Conservation (phyloP, 805 yeast genomes). For the Nakazawaea populi region DNA sequence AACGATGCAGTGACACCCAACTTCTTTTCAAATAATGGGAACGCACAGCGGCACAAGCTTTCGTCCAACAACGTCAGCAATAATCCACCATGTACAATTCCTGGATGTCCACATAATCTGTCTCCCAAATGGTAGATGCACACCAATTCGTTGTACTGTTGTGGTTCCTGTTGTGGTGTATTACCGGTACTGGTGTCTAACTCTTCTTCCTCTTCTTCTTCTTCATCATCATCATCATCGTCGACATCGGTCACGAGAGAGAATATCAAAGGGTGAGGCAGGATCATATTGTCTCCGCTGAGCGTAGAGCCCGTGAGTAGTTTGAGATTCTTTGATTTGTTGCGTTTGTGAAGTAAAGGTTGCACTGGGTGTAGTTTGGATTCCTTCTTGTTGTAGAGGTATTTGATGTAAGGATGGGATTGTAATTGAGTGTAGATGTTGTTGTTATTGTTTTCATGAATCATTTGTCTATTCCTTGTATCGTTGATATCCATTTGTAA, state of each 20-base stretch:
- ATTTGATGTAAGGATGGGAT: slow-evolving; percentile 1
- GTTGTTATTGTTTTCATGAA: too few relatives aligned
- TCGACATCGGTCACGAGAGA: slow-evolving; percentile 2
- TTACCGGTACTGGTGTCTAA: too few relatives aligned
- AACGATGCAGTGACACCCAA: slow-evolving; percentile 48
- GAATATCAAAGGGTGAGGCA: slow-evolving; percentile 9
- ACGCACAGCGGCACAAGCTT: slow-evolving; percentile 44
- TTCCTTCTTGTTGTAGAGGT: neutral
- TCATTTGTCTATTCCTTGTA: too few relatives aligned
- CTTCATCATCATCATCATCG: neutral
- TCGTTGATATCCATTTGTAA: too few relatives aligned
- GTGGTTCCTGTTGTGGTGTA: too few relatives aligned
- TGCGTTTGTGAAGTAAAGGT: slow-evolving; percentile 4
- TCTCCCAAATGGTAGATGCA: slow-evolving; percentile 42
- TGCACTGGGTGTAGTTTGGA: neutral
- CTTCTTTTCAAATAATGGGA: slow-evolving; percentile 38
- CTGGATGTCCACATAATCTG: slow-evolving; percentile 39
- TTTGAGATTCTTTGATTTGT: slow-evolving; percentile 4
- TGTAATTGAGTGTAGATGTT: neutral
- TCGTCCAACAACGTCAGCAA: slow-evolving; percentile 50
- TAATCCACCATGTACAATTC: slow-evolving; percentile 48
- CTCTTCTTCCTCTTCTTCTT: neutral
- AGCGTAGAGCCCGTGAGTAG: slow-evolving; percentile 12
- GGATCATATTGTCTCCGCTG: slow-evolving; percentile 9
- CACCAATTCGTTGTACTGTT: slow-evolving; percentile 31